Base-by-base conservation (phyloP, 371 early-diverging fungal species). In the Lichtheimia corymbifera region DNA sequence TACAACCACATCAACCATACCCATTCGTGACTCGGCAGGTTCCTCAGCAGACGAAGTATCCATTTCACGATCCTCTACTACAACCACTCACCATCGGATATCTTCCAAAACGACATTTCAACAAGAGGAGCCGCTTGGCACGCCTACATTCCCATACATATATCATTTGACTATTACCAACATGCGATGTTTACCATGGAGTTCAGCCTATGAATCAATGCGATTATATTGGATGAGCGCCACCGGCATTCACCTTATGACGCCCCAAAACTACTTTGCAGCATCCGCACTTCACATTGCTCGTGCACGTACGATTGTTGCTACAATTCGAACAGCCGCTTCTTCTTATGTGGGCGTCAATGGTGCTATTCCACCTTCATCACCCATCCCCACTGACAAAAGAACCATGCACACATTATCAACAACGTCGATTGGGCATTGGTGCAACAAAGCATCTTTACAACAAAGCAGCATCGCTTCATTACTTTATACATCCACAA, bases 301-400 rank as follows among this genome's bases (percentile, higher is more conserved):
- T n/a, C 71, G 80, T 14, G 80, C 80, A n/a, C 71, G 73, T 2
- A 74, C 80, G 0, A 66, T 80, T 15, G 77, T 80, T 77, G 74
- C 71, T 17, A 71, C 77, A 1, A 35, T 80, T 13, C 59, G 69
- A 12, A 66, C 70, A 14, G 64, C 66, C 18, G 63, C 68, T n/a
- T 59, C 72, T 2, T 61, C 43, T 15, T 71, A 67, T 28, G 65
- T 72, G 59, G 64, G 59, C 15, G 44, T 55, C 27, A 35, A 35
- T 35, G 35, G 35, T 35, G 35, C 35, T 11, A 35, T 35, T 9
- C 35, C 35, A 35, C 35, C 35, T 35, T 41, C 27, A 41, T 35
- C 24, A 15, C 18, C 47, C 18, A 12, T 47, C 35, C 35, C 35
- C 11, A 35, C 35, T 9, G 35, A 35, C 9, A 35, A 35, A 11